These are phyloP conservation scores for Aspergillus proliferans DNA, from an alignment of 2,329 filamentous ascomycete species.

Conservation along the genomic window DNA sequence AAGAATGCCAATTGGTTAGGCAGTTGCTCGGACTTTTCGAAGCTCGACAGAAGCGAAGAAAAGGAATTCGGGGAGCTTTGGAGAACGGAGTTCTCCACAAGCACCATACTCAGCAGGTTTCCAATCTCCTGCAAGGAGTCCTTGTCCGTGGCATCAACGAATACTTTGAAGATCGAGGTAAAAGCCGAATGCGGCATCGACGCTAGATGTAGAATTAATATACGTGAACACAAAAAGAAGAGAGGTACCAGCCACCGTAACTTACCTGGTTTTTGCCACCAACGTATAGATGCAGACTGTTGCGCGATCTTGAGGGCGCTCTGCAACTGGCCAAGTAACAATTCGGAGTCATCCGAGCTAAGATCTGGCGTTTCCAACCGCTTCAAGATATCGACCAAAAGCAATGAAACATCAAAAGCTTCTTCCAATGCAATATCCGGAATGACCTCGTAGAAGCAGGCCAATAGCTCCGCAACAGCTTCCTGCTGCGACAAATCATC, in stretches of 20 bases:
- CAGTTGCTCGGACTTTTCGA: constrained; percentile 27
- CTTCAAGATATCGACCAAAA: constrained; percentile 63
- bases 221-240: neutral
- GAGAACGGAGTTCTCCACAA: constrained; percentile 34
- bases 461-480: constrained; percentile 68
- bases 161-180: constrained; percentile 36
- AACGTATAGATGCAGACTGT: constrained; percentile 76
- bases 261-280: constrained; percentile 69
- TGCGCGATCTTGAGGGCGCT: constrained; percentile 75
- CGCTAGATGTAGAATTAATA: constrained; percentile 11
- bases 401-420: constrained; percentile 79
- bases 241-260: constrained; percentile 1
- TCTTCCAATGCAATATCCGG: constrained; percentile 74
- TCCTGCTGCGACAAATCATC: constrained; percentile 71
- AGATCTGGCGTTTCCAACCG: constrained; percentile 47
- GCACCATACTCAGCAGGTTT: constrained; percentile 27
- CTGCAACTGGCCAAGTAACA: constrained; percentile 68
- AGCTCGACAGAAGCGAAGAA: constrained; percentile 32
- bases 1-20: constrained; percentile 61
- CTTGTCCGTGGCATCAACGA: constrained; percentile 24
- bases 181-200: constrained; percentile 39
- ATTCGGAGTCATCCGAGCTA: constrained; percentile 46
- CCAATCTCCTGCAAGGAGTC: constrained; percentile 29
- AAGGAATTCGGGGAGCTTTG: constrained; percentile 27
- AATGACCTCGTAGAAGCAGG: constrained; percentile 76